These are phyloP conservation scores for Stereocaulon alpinum DNA, from an alignment of 495 filamentous ascomycete genomes.

Conservation along the genomic window DNA sequence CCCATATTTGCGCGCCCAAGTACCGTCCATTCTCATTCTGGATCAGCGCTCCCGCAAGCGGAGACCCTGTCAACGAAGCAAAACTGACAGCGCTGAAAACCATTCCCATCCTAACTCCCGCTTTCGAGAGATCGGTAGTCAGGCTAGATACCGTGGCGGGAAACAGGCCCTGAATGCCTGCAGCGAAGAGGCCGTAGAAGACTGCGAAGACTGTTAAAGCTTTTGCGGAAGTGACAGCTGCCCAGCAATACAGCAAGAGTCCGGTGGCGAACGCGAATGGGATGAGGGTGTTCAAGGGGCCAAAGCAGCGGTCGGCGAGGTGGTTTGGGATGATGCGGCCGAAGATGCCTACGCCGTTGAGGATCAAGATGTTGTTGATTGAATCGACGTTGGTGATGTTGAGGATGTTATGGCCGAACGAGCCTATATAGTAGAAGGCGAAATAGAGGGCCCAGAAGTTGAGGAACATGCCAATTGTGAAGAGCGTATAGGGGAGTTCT, in stretches of 20 bases:
- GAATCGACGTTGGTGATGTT: slow-evolving; percentile 42
- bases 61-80: slow-evolving; percentile 56
- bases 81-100: slow-evolving; percentile 57
- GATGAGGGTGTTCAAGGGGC: slow-evolving; percentile 45
- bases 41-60: slow-evolving; percentile 51
- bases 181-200: slow-evolving; percentile 46
- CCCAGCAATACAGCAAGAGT: slow-evolving; percentile 46
- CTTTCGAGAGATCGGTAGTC: slow-evolving; percentile 48
- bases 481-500: slow-evolving; percentile 56
- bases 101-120: slow-evolving; percentile 62
- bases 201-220: slow-evolving; percentile 48
- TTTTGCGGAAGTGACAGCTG: slow-evolving; percentile 34
- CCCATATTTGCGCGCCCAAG: slow-evolving; percentile 45
- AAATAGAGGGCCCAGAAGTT: slow-evolving; percentile 63
- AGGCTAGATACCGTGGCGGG: slow-evolving; percentile 46
- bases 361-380: slow-evolving; percentile 52
- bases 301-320: slow-evolving; percentile 47
- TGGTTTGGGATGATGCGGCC: slow-evolving; percentile 50
- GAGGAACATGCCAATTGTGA: slow-evolving; percentile 54
- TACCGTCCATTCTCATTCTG: slow-evolving; percentile 34
- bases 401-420: slow-evolving; percentile 51
- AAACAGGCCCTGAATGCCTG: slow-evolving; percentile 53
- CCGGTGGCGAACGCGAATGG: slow-evolving; percentile 34
- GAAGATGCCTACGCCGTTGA: slow-evolving; percentile 53
- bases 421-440: slow-evolving; percentile 39